phyloP scores from a whole-genome alignment of 2,329 filamentous ascomycete genomes.

The Sarocladiaceae sp. region DNA sequence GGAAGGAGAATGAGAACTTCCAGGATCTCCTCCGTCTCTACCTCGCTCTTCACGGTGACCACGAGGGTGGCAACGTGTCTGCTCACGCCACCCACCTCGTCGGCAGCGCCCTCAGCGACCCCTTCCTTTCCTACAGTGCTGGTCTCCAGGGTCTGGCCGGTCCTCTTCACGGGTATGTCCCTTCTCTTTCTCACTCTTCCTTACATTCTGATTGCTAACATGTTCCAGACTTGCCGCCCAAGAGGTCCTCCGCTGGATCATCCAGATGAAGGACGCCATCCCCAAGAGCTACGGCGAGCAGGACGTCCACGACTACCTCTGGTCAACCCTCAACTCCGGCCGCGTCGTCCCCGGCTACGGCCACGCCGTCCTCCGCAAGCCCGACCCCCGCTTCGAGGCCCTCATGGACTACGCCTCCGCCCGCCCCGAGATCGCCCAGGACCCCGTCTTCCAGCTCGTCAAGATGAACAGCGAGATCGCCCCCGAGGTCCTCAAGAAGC shows the following conservation, averaged over 20 bases:
- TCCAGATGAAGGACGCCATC: constrained; percentile 91
- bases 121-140: constrained; percentile 93
- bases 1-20: constrained; percentile 86
- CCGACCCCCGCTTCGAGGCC: constrained; percentile 93
- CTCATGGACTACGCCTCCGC: constrained; percentile 91
- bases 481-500: constrained; percentile 83
- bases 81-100: constrained; percentile 94
- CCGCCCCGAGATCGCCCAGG: constrained; percentile 76
- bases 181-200: neutral
- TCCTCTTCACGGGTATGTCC: constrained; percentile 56
- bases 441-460: constrained; percentile 92
- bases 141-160: constrained; percentile 93
- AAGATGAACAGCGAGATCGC: constrained; percentile 91
- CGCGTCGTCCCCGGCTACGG: constrained; percentile 94
- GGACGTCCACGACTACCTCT: constrained; percentile 86
- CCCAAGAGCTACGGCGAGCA: constrained; percentile 72
- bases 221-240: constrained; percentile 73
- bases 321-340: constrained; percentile 88
- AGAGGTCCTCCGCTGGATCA: constrained; percentile 93
- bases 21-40: constrained; percentile 93
- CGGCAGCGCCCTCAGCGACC: constrained; percentile 88
- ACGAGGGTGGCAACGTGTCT: constrained; percentile 97
- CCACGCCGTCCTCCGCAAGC: constrained; percentile 93
- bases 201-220: neutral
- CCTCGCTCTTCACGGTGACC: constrained; percentile 93